These are phyloP conservation scores for Phytophthora fragariae DNA, from an alignment of 352 stramenopile species.

Conservation along the genomic window DNA sequence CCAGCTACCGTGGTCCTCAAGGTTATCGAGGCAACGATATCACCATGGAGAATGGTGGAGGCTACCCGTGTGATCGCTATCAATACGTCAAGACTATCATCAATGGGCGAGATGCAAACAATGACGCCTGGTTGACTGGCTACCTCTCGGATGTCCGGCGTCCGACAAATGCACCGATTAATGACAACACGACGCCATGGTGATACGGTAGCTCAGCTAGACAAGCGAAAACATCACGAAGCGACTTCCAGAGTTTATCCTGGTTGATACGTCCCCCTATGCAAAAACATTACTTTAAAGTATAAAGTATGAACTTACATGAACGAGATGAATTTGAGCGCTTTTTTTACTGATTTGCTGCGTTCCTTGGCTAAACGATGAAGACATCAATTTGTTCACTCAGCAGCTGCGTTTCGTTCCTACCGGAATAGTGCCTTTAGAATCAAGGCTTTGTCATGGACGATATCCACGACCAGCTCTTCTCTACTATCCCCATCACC, in stretches of 20 bases:
- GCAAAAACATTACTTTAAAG: no score
- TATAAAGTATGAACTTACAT: no score
- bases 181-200: constrained; percentile 40
- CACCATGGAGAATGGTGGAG: constrained; percentile 44
- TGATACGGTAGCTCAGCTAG: not conserved
- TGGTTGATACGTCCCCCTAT: no score
- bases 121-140: constrained; percentile 37
- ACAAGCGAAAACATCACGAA: no score
- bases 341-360: no score
- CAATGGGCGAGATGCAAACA: constrained; percentile 47
- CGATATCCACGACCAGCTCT: not conserved
- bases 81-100: constrained; percentile 55
- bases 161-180: constrained; percentile 37
- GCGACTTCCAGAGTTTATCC: no score
- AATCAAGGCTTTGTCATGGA: not conserved
- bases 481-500: not conserved
- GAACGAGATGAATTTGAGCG: no score
- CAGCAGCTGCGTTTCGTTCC: not conserved
- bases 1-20: constrained; percentile 66
- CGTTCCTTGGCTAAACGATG: no score
- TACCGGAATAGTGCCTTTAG: not conserved
- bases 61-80: constrained; percentile 70
- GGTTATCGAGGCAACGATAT: constrained; percentile 66
- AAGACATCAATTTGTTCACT: no score
- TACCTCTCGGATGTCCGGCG: constrained; percentile 36